A percentile compares a stretch with the other conserved stretches of the same genome.
These are phyloP conservation scores for Pyrenochaeta sp. DNA, from an alignment of 2,329 filamentous ascomycete species.

Conservation along the genomic window DNA sequence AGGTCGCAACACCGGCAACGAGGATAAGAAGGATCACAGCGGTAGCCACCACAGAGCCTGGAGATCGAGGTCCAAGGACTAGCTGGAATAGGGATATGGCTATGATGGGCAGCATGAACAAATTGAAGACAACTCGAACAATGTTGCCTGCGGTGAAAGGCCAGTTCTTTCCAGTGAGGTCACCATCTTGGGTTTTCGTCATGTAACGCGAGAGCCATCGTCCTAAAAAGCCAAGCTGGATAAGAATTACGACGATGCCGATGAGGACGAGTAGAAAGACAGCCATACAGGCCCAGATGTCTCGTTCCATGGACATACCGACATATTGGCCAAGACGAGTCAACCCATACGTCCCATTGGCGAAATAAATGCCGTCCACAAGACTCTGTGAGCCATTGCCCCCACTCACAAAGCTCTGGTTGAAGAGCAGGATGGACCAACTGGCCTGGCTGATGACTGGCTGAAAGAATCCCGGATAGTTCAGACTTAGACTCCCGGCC, in stretches of 20 bases:
- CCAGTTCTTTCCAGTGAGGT: slow-evolving; percentile 88
- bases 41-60: slow-evolving; percentile 73
- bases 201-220: slow-evolving; percentile 80
- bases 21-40: slow-evolving; percentile 77
- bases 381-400: slow-evolving; percentile 71
- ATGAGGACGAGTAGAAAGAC: slow-evolving; percentile 86
- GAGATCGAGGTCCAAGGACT: slow-evolving; percentile 73
- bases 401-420: slow-evolving; percentile 81
- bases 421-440: slow-evolving; percentile 94
- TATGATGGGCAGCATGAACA: slow-evolving; percentile 86
- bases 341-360: slow-evolving; percentile 79
- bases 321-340: slow-evolving; percentile 80
- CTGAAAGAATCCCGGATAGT: slow-evolving; percentile 94
- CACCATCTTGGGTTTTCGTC: slow-evolving; percentile 78
- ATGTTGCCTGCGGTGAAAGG: slow-evolving; percentile 71
- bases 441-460: slow-evolving; percentile 85
- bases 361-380: slow-evolving; percentile 85
- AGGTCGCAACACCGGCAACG: slow-evolving; percentile 75
- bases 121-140: slow-evolving; percentile 88
- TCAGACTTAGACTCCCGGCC: slow-evolving; percentile 83
- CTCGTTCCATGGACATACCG: slow-evolving; percentile 76
- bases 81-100: slow-evolving; percentile 91
- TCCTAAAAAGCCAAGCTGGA: slow-evolving; percentile 76
- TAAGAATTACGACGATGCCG: slow-evolving; percentile 69
- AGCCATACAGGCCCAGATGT: slow-evolving; percentile 95